Conservation (phyloP, 495 filamentous ascomycete genomes). For the Parathielavia appendiculata region DNA sequence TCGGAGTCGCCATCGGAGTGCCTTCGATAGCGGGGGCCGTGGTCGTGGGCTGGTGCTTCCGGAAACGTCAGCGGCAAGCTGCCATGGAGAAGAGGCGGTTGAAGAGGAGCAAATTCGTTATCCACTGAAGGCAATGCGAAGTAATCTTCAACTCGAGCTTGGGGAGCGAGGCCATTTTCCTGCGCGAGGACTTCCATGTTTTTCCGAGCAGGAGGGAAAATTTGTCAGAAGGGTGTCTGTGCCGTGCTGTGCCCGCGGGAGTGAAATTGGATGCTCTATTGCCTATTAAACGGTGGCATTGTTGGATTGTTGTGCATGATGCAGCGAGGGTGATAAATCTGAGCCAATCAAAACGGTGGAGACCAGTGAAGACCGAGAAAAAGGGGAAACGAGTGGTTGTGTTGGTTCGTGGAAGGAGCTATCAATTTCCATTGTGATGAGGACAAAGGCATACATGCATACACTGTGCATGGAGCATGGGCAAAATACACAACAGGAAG, state of each 20-base stretch:
- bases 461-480: no score
- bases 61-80: slow-evolving; percentile 18
- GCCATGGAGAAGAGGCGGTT: slow-evolving; percentile 20
- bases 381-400: neutral
- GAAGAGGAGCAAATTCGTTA: slow-evolving; percentile 29
- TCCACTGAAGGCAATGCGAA: slow-evolving; percentile 18
- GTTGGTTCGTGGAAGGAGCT: neutral
- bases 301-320: neutral
- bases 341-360: neutral
- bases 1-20: slow-evolving; percentile 30
- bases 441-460: no score
- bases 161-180: neutral
- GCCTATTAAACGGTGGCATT: neutral
- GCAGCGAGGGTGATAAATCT: neutral
- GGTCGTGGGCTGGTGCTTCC: slow-evolving; percentile 25
- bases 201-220: neutral
- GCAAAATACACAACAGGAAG: no score
- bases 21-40: slow-evolving; percentile 17
- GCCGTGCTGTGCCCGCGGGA: neutral
- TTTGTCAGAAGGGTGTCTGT: neutral
- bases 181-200: no score
- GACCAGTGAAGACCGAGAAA: neutral
- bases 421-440: neutral
- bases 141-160: neutral
- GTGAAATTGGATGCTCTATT: neutral